phyloP scores from a whole-genome alignment of 2,329 filamentous ascomycete genomes.

The Curvularia lunata region DNA sequence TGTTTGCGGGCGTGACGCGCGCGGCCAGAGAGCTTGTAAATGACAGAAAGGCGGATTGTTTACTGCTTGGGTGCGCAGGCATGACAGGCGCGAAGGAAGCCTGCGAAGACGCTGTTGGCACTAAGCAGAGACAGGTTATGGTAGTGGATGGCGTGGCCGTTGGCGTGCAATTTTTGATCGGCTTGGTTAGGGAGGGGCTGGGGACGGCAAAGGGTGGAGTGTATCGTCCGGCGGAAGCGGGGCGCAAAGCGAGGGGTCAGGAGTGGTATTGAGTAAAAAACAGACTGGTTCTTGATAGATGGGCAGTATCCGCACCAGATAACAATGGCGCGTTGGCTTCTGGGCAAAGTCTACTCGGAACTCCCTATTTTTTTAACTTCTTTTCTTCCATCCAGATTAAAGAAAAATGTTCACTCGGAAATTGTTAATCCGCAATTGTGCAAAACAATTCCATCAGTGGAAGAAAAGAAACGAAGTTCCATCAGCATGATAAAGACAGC shows the following conservation, averaged over 20 bases:
- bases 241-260: not conserved
- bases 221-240: not conserved
- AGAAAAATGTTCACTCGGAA: too few relatives aligned
- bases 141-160: not conserved
- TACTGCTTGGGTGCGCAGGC: not conserved
- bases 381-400: not conserved
- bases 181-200: not conserved
- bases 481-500: too few relatives aligned
- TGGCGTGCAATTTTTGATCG: not conserved
- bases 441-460: too few relatives aligned
- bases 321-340: too few relatives aligned
- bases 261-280: not conserved
- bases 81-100: not conserved
- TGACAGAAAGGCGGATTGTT: not conserved
- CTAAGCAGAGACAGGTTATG: not conserved
- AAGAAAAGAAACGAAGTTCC: too few relatives aligned
- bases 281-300: too few relatives aligned
- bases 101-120: not conserved
- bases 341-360: too few relatives aligned
- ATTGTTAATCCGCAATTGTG: too few relatives aligned
- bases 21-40: not conserved
- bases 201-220: not conserved
- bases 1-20: not conserved
- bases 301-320: not conserved
- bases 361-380: not conserved